Base-by-base conservation (phyloP, 306 rosid genomes). In the Corylus heterophylla region DNA sequence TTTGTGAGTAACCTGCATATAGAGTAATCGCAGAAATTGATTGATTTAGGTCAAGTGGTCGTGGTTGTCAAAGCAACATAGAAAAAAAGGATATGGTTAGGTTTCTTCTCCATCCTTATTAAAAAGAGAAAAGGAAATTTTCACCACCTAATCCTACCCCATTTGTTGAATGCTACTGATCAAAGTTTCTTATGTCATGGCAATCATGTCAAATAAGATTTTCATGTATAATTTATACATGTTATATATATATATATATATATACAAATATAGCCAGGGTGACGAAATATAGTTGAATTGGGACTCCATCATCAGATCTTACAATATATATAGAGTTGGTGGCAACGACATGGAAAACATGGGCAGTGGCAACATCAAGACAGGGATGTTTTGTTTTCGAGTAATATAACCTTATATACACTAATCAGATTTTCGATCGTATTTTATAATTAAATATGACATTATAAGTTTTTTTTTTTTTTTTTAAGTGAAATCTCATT, bases 71-170 rank as follows among this genome's bases (percentile, higher is more conserved):
- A 85, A 78, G 87, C 83, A 76, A 79, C 76, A 72, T 63, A 80
- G 90, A 88, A 89, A 91, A 83, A 55, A 54, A 83, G 56, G 20
- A 77, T 78, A 82, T 79, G 89, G 87, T 89, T 88, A 91, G 93
- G 92, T 91, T 88, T 83, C 81, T 83, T 80, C 89, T 74, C 77
- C 78, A 76, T 25, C 10, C 69, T 62, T 74, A 69, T 76, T 64
- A 48, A 74, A 71, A 82, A 75, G 63, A 74, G 75, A 55, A 50
- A 52, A 55, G 62, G 54, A 81, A 83, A 47, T 17, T 86, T 83
- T 69, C 89, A 85, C 82, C 86, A 91, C 91, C 97, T 91, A 91
- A 89, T 89, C 91, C 91, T 71, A 82, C 84, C 85, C 85, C 82
- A 79, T 80, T 48, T 12, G 85, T 85, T 88, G 89, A 81, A 78